Base-by-base conservation (phyloP, 805 yeast genomes). In the Saccharomycopsis fermentans region DNA sequence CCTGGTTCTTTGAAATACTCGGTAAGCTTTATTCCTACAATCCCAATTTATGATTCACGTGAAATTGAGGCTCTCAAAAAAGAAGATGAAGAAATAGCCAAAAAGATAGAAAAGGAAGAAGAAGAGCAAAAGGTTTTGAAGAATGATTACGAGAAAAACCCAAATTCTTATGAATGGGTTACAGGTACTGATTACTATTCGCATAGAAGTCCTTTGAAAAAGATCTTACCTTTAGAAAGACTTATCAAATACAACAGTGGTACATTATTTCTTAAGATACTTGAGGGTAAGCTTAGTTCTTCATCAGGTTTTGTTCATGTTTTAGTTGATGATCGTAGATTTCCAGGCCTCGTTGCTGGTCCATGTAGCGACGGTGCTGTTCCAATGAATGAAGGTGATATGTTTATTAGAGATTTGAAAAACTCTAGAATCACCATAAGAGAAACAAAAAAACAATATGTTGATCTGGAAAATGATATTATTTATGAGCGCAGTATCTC, bases 371-470 rank as follows among this genome's bases (percentile, higher is more conserved):
- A 80, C 35, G 77, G 77, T 55, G 67, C 62, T 12, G 68, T 86
- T 34, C 66, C 75, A 26, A 66, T 77, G 16, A 80, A 81, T n/a
- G 68, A 71, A 26, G 86, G 83, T 21, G 81, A 77, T 60, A 80
- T 80, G 0, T 86, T 86, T 63, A 75, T 87, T 55, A 80, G 95
- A 69, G 94, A 87, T 68, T 75, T 87, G 65, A 78, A 79, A 48
- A 77, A 86, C 67, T 84, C 90, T 39, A 74, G 70, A 54, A 63
- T 81, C 50, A 70, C 81, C 39, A 71, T 87, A 63, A 77, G 92
- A 68, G 67, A 83, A n/a, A 70, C 87, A 1, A 79, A 77, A 58
- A 78, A 74, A 56, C 76, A 74, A 19, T 74, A 76, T 36, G 82
- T 81, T 14, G 75, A 70, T 32, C 72, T 72, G 24, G 69, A 71